Evolutionary conservation across 1,284 basidiomycete species (phyloP).

Genomic region (Heterobasidion parviporum): DNA sequence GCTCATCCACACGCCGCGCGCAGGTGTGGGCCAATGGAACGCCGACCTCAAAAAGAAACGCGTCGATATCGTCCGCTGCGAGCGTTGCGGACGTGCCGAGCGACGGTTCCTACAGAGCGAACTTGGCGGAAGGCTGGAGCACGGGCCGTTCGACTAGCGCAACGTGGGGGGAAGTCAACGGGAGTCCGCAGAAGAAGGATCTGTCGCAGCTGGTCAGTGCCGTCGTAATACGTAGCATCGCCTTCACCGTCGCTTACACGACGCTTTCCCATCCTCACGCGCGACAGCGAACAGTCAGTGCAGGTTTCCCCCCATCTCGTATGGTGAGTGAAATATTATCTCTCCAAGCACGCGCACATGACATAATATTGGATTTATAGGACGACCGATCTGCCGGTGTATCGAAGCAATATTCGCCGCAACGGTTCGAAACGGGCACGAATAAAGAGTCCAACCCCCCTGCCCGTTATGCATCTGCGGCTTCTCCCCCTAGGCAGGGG

Average conservation of each 20-base stretch:
- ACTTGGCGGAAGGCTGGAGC: conserved; percentile 39
- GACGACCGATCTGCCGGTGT: conserved; percentile 33
- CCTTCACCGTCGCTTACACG: conserved; percentile 4
- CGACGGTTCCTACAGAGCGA: conserved; percentile 40
- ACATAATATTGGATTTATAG: conserved; percentile 20
- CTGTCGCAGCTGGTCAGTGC: conserved; percentile 24
- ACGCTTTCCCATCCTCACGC: conserved; percentile 22
- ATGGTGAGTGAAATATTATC: conserved; percentile 26
- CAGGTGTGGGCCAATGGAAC: conserved; percentile 55
- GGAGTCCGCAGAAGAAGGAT: conserved; percentile 41
- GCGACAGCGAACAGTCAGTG: conserved; percentile 39
- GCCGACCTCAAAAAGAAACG: conserved; percentile 46
- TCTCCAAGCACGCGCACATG: neutral
- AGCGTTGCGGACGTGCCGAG: conserved; percentile 38
- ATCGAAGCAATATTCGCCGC: conserved; percentile 42
- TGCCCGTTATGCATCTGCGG: conserved; percentile 32
- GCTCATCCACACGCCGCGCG: conserved; percentile 4
- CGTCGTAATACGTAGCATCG: neutral
- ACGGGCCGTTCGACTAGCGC: conserved; percentile 39
- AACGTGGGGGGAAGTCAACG: conserved; percentile 53
- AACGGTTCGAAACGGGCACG: conserved; percentile 38
- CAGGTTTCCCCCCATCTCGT: conserved; percentile 29
- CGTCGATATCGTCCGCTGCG: conserved; percentile 52
- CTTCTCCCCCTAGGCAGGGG: conserved; percentile 33
- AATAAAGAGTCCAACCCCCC: conserved; percentile 29